A percentile compares a stretch with the other conserved stretches of the same genome.
phyloP scores from a whole-genome alignment of 257 asterid genomes.

The Marsdenia floribunda region DNA sequence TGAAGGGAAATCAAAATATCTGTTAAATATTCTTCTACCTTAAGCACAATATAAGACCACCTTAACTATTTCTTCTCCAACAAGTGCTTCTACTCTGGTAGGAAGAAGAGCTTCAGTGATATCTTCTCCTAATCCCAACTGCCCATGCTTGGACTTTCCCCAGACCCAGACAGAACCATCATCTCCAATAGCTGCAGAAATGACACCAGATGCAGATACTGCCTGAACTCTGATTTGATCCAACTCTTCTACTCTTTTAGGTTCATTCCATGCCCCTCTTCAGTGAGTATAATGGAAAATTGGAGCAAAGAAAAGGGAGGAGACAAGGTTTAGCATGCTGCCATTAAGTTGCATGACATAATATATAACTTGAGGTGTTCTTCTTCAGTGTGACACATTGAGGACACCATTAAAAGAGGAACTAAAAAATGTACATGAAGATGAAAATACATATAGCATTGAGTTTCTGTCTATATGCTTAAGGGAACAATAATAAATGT shows the following conservation, averaged over 20 bases:
- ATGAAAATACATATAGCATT: neutral
- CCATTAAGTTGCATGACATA: neutral
- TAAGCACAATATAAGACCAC: conserved; percentile 51
- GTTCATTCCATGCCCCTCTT: conserved; percentile 76
- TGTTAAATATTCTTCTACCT: conserved; percentile 42
- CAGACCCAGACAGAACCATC: conserved; percentile 95
- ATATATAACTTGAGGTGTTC: neutral
- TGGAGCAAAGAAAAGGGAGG: neutral
- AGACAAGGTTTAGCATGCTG: neutral
- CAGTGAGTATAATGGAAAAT: neutral
- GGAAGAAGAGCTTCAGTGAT: conserved; percentile 56
- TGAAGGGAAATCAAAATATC: neutral
- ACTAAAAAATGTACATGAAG: neutral
- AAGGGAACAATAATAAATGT: neutral
- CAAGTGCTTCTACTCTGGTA: conserved; percentile 60
- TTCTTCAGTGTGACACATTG: neutral
- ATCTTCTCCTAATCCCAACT: conserved; percentile 70
- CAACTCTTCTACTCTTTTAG: conserved; percentile 66
- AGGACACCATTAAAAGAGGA: neutral
- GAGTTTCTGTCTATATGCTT: neutral
- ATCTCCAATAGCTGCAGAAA: conserved; percentile 72
- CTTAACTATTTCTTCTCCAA: conserved; percentile 72
- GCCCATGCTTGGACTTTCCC: conserved; percentile 97
- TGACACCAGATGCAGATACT: conserved; percentile 80
- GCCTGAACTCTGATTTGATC: conserved; percentile 48